These are phyloP conservation scores for Cyberlindnera mississippiensis DNA, from an alignment of 805 yeast genomes.

Conservation along the genomic window DNA sequence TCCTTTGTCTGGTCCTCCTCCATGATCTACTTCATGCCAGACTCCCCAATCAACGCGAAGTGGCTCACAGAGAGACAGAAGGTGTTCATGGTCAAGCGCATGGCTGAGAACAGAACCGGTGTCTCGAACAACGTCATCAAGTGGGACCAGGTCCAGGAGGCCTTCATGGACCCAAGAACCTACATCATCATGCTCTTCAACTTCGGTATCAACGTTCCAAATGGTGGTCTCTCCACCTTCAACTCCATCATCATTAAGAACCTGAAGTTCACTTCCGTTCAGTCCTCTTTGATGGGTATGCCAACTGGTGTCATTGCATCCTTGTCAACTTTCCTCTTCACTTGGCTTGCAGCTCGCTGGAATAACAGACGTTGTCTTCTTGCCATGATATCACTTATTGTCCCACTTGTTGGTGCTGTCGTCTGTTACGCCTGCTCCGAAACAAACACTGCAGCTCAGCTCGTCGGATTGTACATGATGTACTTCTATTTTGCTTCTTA, in stretches of 20 bases:
- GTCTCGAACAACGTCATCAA: slow-evolving; percentile 37
- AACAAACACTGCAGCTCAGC: slow-evolving; percentile 27
- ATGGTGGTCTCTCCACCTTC: slow-evolving; percentile 32
- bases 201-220: slow-evolving; percentile 31
- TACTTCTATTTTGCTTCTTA: slow-evolving; percentile 33
- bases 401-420: slow-evolving; percentile 29
- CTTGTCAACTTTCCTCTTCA: slow-evolving; percentile 29
- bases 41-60: slow-evolving; percentile 47
- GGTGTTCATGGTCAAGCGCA: slow-evolving; percentile 39
- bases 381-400: slow-evolving; percentile 26
- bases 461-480: slow-evolving; percentile 30
- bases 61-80: slow-evolving; percentile 41
- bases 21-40: slow-evolving; percentile 42
- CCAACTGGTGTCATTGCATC: slow-evolving; percentile 32
- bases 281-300: slow-evolving; percentile 27
- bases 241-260: slow-evolving; percentile 27
- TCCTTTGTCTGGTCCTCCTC: slow-evolving; percentile 35
- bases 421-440: slow-evolving; percentile 20
- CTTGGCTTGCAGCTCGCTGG: slow-evolving; percentile 32
- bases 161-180: slow-evolving; percentile 38
- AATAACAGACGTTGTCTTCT: slow-evolving; percentile 27
- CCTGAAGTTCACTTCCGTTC: slow-evolving; percentile 23
- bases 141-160: slow-evolving; percentile 40
- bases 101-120: slow-evolving; percentile 41
- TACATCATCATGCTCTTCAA: slow-evolving; percentile 30